A percentile compares a stretch with the other conserved stretches of the same genome.
Conservation (phyloP, 192 early-diverging fungal species). For the Linnemannia elongata region DNA sequence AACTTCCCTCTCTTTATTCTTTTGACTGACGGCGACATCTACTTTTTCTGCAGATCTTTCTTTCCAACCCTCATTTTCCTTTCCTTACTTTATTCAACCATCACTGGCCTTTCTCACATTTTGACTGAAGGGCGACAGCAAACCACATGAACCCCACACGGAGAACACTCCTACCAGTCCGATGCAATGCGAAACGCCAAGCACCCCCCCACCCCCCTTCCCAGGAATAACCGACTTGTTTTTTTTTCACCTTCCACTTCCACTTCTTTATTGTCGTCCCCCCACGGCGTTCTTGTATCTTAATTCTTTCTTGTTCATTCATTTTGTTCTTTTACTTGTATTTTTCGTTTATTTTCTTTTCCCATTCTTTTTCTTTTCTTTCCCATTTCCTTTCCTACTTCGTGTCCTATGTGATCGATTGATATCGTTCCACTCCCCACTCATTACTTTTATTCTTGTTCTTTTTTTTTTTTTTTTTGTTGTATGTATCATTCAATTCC, state of each 20-base stretch:
- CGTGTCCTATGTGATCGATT: neutral
- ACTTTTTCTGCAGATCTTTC: neutral
- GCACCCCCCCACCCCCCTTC: neutral
- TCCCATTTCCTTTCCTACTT: neutral
- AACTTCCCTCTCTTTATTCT: too few relatives aligned
- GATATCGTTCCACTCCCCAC: neutral
- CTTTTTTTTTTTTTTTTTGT: neutral
- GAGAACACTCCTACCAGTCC: neutral
- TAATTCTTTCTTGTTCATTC: neutral
- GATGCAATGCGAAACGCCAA: neutral
- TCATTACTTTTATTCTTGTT: neutral
- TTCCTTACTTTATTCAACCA: neutral
- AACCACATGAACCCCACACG: neutral
- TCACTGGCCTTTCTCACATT: neutral
- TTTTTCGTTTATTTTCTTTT: neutral
- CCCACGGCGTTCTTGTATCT: neutral
- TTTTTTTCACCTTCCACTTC: neutral
- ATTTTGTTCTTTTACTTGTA: neutral
- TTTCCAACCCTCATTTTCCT: neutral
- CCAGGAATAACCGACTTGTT: neutral
- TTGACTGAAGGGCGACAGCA: neutral
- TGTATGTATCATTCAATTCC: slow-evolving; percentile 1
- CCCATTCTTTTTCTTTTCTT: neutral
- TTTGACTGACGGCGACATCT: too few relatives aligned
- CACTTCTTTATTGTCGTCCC: neutral